Evolutionary conservation across 495 filamentous ascomycete species (phyloP).

Genomic region (Chlorociboria aeruginascens): DNA sequence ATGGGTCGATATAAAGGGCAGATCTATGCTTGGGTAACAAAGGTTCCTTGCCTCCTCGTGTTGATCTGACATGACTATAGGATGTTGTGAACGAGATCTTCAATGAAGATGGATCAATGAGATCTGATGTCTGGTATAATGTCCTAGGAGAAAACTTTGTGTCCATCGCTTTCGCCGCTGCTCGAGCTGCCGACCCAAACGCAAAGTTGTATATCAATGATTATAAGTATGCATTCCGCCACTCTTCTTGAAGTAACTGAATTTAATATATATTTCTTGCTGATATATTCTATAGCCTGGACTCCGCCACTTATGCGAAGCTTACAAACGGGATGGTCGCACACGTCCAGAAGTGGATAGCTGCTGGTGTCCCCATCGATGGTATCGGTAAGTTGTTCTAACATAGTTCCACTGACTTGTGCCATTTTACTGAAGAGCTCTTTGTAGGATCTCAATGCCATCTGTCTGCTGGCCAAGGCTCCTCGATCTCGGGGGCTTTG

Average conservation of each 20-base stretch:
- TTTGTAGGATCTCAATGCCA: no score
- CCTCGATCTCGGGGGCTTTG: constrained; percentile 36
- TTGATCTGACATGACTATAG: constrained; percentile 14
- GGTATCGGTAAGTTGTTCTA: not conserved
- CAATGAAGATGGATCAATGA: constrained; percentile 47
- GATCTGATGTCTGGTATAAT: constrained; percentile 43
- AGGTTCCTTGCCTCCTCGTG: not conserved
- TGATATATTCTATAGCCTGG: not conserved
- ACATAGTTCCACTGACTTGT: no score
- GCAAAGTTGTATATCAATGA: constrained; percentile 60
- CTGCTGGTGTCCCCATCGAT: constrained; percentile 11
- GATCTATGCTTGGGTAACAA: constrained; percentile 41
- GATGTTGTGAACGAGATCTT: constrained; percentile 61
- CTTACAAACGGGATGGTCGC: constrained; percentile 45
- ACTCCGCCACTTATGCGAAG: constrained; percentile 34
- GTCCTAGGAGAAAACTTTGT: constrained; percentile 44
- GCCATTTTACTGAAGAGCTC: no score
- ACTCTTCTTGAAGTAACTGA: not conserved
- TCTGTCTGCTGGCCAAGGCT: constrained; percentile 27
- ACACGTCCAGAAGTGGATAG: constrained; percentile 55
- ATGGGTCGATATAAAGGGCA: constrained; percentile 49
- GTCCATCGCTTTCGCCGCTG: constrained; percentile 49
- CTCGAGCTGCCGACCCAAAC: constrained; percentile 42
- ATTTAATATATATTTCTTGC: not conserved
- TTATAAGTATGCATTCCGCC: constrained; percentile 40